Evolutionary conservation across 2,329 filamentous ascomycete species (phyloP).

Genomic region (Dissoconium aciculare): DNA sequence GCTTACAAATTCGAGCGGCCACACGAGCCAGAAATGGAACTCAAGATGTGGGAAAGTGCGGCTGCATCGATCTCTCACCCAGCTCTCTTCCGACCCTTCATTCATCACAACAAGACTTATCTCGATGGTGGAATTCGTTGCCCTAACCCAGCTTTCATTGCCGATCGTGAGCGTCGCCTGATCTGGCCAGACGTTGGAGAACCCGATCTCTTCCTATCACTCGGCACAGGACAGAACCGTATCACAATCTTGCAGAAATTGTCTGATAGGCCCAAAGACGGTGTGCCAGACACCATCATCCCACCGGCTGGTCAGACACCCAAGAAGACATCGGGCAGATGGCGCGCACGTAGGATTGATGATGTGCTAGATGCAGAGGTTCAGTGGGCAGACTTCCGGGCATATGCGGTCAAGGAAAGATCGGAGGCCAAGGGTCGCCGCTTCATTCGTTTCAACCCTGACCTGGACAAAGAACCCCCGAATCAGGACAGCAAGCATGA

Average conservation of each 20-base stretch:
- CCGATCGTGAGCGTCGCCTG: conserved; percentile 30
- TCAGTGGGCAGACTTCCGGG: conserved; percentile 23
- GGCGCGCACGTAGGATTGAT: conserved; percentile 17
- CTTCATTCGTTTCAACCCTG: conserved; percentile 25
- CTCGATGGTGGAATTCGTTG: conserved; percentile 36
- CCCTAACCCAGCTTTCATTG: conserved; percentile 38
- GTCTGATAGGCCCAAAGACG: conserved; percentile 14
- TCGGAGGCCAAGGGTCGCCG: conserved; percentile 16
- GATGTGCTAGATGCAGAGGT: conserved; percentile 25
- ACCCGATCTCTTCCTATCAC: conserved; percentile 23
- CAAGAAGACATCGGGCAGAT: conserved; percentile 10
- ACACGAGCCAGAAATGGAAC: conserved; percentile 25
- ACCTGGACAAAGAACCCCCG: conserved; percentile 20
- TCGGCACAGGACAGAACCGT: conserved; percentile 23
- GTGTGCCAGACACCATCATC: conserved; percentile 2
- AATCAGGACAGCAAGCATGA: conserved; percentile 24
- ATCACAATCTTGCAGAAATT: conserved; percentile 19
- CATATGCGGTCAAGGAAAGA: conserved; percentile 15
- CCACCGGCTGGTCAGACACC: conserved; percentile 2
- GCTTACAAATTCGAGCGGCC: conserved; percentile 28
- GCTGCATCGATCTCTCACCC: conserved; percentile 38
- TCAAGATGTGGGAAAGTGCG: conserved; percentile 39
- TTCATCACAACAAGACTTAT: conserved; percentile 34
- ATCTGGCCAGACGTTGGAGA: conserved; percentile 23
- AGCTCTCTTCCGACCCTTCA: conserved; percentile 37